phyloP scores from a whole-genome alignment of 768 basidiomycete genomes.

The Lactarius psammicola region DNA sequence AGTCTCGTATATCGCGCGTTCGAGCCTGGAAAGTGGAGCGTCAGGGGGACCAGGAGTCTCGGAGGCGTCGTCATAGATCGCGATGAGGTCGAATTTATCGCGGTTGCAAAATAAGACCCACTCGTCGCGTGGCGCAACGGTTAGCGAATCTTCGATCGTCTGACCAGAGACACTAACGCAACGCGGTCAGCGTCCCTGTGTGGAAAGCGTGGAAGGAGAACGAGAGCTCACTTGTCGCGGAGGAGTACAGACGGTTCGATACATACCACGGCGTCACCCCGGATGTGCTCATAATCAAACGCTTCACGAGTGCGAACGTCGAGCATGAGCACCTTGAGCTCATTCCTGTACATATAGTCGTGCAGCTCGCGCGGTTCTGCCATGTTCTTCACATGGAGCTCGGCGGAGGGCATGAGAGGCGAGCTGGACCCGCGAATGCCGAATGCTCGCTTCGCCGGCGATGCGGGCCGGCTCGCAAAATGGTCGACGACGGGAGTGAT shows the following conservation, averaged over 20 bases:
- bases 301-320: conserved; percentile 81
- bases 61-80: conserved; percentile 74
- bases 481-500: conserved; percentile 55
- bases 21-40: conserved; percentile 57
- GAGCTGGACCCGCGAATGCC: conserved; percentile 45
- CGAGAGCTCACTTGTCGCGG: conserved; percentile 58
- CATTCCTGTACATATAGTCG: conserved; percentile 50
- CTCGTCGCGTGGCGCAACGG: conserved; percentile 69
- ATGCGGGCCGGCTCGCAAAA: conserved; percentile 62
- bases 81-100: conserved; percentile 85
- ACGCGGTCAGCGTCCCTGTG: conserved; percentile 1
- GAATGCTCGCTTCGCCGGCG: conserved; percentile 38
- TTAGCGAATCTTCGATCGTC: conserved; percentile 71
- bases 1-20: conserved; percentile 67
- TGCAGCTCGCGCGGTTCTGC: conserved; percentile 32
- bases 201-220: not conserved
- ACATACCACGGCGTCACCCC: conserved; percentile 67
- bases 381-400: conserved; percentile 33
- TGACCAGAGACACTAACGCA: conserved; percentile 57
- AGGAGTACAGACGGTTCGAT: conserved; percentile 78
- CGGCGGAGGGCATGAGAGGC: conserved; percentile 36
- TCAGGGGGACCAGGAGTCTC: conserved; percentile 47
- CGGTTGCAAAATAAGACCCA: conserved; percentile 75
- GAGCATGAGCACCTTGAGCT: conserved; percentile 68
- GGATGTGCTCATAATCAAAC: conserved; percentile 73